phyloP scores from a whole-genome alignment of 2,329 filamentous ascomycete genomes.

The Penicillium sp. region DNA sequence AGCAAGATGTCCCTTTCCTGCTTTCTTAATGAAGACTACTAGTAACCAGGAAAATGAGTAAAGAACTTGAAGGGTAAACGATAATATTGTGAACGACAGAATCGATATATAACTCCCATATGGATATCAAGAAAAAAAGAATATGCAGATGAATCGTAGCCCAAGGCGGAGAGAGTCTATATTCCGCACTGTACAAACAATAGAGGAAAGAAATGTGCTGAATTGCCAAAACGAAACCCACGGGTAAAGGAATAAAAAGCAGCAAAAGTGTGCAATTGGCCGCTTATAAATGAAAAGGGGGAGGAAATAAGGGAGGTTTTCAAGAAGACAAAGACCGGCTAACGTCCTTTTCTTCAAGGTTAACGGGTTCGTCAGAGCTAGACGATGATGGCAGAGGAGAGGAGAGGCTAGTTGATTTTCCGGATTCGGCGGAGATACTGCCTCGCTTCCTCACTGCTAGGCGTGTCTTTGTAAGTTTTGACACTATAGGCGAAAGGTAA shows the following conservation, averaged over 20 bases:
- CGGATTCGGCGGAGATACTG: slow-evolving; percentile 33
- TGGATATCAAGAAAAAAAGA: not conserved
- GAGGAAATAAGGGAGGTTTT: not conserved
- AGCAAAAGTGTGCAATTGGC: too few species aligned
- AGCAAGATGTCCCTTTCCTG: too few species aligned
- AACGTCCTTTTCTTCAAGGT: not conserved
- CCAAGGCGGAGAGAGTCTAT: not conserved
- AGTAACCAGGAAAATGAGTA: too few species aligned
- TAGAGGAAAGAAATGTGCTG: not conserved
- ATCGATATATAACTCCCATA: not conserved
- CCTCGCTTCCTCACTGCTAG: slow-evolving; percentile 36
- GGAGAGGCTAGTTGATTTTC: slow-evolving; percentile 27
- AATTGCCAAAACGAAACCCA: not conserved
- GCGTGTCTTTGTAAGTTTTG: slow-evolving; percentile 41
- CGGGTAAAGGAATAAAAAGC: not conserved
- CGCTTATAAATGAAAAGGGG: not conserved
- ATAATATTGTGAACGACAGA: not conserved
- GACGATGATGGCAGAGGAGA: slow-evolving; percentile 14
- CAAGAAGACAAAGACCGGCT: not conserved
- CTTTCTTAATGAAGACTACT: too few species aligned
- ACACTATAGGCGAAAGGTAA: slow-evolving; percentile 60
- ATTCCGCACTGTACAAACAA: not conserved
- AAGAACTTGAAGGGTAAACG: not conserved
- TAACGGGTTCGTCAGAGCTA: slow-evolving; percentile 20
- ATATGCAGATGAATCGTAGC: not conserved